Percentiles rank a stretch among this genome's conserved stretches.
Evolutionary conservation across 1,284 basidiomycete species (phyloP).

Genomic region (Puccinia novopanici): DNA sequence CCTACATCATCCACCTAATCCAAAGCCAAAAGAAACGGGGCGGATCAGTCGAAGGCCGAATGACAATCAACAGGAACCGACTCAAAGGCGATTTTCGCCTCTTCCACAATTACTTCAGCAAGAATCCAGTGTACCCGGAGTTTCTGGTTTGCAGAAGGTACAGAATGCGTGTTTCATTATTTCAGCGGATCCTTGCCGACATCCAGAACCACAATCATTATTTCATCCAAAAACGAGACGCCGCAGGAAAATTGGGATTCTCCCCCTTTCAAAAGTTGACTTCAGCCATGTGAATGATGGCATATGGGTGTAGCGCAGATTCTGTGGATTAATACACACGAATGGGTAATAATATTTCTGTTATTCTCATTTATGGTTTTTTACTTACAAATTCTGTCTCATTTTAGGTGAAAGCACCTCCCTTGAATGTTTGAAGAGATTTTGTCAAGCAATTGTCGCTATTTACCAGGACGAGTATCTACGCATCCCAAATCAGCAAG

Average conservation of each 20-base stretch:
- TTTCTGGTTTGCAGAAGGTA: background rate
- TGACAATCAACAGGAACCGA: background rate
- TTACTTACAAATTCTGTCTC: no score
- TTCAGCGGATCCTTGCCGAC: conserved; percentile 9
- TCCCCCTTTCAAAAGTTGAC: background rate
- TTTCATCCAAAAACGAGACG: background rate
- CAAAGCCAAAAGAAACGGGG: background rate
- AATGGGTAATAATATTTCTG: no score
- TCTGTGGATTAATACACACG: background rate
- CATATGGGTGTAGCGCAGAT: conserved; percentile 12
- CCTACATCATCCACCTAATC: no score
- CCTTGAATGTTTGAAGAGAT: background rate
- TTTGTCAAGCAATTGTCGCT: background rate
- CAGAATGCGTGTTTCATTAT: conserved; percentile 2
- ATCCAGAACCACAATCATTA: conserved; percentile 38
- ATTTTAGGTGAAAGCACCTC: background rate
- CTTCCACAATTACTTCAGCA: background rate
- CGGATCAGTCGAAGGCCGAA: background rate
- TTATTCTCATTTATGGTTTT: no score
- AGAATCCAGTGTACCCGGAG: background rate
- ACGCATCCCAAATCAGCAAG: background rate
- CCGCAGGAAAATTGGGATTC: background rate
- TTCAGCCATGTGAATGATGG: background rate
- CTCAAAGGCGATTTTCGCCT: background rate
- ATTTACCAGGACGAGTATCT: background rate